Conservation (phyloP, 2,329 filamentous ascomycete species). For the Colletotrichum abscissum region DNA sequence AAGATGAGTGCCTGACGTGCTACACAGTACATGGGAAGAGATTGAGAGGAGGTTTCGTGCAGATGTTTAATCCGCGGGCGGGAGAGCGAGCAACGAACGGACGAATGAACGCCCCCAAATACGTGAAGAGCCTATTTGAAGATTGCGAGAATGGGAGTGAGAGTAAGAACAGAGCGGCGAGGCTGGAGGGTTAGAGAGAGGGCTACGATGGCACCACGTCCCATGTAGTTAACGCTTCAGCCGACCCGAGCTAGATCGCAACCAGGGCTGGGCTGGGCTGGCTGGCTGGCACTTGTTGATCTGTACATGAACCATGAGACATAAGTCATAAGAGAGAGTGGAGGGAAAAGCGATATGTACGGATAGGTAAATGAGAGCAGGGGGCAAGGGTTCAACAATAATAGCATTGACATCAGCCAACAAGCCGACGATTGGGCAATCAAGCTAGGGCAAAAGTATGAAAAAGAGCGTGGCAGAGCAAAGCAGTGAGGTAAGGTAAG, state of each 20-base stretch:
- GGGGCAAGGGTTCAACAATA: constrained; percentile 4
- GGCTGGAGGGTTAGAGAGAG: constrained; percentile 22
- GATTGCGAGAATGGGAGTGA: constrained; percentile 12
- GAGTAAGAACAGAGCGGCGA: constrained; percentile 23
- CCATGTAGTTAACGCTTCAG: constrained; percentile 34
- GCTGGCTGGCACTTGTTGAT: constrained; percentile 10
- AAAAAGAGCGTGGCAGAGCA: not conserved
- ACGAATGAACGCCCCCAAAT: not conserved
- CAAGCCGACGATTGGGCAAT: constrained; percentile 27
- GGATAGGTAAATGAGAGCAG: constrained; percentile 8
- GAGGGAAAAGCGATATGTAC: not conserved
- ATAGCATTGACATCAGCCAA: constrained; percentile 32
- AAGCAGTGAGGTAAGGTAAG: not conserved
- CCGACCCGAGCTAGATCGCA: constrained; percentile 17
- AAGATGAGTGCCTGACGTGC: constrained; percentile 23
- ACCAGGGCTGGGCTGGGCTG: constrained; percentile 17
- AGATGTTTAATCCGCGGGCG: constrained; percentile 4
- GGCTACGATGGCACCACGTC: constrained; percentile 27
- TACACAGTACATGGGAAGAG: constrained; percentile 13
- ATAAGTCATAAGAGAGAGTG: not conserved
- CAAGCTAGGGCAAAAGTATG: constrained; percentile 8
- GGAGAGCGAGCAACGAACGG: not conserved
- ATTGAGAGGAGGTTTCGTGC: constrained; percentile 1
- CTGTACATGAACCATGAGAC: constrained; percentile 2
- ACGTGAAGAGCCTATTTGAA: not conserved